Base-by-base conservation (phyloP, 2,329 filamentous ascomycete genomes). In the Macrophomina phaseolina region DNA sequence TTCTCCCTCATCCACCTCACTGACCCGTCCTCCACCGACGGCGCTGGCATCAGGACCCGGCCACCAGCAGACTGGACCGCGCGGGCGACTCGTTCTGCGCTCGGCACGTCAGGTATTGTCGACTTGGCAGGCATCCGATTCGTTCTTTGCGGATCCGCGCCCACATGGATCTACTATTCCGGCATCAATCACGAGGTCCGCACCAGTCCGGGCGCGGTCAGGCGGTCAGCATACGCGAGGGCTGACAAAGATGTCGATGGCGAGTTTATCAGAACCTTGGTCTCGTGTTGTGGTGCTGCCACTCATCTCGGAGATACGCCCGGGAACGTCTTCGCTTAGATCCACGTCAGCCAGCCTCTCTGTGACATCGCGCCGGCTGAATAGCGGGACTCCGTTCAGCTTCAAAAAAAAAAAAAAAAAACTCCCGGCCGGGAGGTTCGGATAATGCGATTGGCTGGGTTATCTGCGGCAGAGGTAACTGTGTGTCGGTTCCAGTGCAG, bases 291-390 rank as follows among this genome's bases (percentile, higher is more conserved):
- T n/a, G 18, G 11, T 45, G 18, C 18, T 12, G 18, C 4, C 30
- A 18, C 48, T 53, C 30, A 53, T 28, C 30, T 53, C 51, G 51
- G 51, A 53, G 51, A n/a, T 53, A 53, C 14, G 4, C 30, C 51
- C 51, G 51, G 16, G 16, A 53, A 30, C 9, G 9, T 12, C 11
- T 11, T 53, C 51, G 51, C 30, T 53, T 36, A 53, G 12, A 30
- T n/a, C 28, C 51, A 53, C 51, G 14, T 12, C 11, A 53, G 14
- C 14, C 51, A 16, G 9, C 46, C 7, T 49, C n/a, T n/a, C 11
- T 16, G 42, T 45, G 9, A 16, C 42, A 45, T 14, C 11, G 42
- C 42, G 18, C 48, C 48, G 48, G 48, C 3, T 51, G 48, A 51
- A 51, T 30, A 14, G 48, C 48, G 48, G 48, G 48, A 30, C 18